Percentiles rank a stretch among this genome's conserved stretches.
Evolutionary conservation across 345 rosid genomes (phyloP).

Genomic region (Eucalyptus virginea): DNA sequence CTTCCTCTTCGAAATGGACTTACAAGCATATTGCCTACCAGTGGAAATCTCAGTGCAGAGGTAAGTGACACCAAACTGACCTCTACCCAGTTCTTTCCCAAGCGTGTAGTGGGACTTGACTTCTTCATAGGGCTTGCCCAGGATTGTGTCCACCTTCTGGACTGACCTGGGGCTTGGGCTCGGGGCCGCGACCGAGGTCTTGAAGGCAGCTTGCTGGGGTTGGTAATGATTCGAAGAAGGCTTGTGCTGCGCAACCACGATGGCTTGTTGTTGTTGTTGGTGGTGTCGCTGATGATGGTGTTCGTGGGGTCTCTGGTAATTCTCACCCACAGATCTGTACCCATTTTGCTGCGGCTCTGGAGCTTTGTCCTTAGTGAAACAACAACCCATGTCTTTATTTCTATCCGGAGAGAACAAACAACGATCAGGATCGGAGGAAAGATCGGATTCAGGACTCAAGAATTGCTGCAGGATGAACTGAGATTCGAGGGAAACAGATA

Average conservation of each 20-base stretch:
- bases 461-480: not conserved
- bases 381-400: not conserved
- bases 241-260: not conserved
- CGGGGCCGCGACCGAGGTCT: not conserved
- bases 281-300: not conserved
- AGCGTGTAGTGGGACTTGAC: slow-evolving; percentile 44
- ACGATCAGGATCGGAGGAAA: not conserved
- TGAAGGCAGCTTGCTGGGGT: not conserved
- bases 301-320: not conserved
- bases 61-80: slow-evolving; percentile 86
- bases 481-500: not conserved
- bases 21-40: slow-evolving; percentile 64
- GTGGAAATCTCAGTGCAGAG: slow-evolving; percentile 69
- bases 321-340: not conserved
- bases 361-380: not conserved
- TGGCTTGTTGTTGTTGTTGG: not conserved
- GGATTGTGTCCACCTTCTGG: slow-evolving; percentile 31
- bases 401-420: not conserved
- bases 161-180: not conserved
- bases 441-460: not conserved
- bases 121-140: slow-evolving; percentile 72
- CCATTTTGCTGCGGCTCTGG: not conserved
- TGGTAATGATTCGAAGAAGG: not conserved
- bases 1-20: slow-evolving; percentile 77
- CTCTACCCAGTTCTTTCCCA: slow-evolving; percentile 80